Conservation (phyloP, 495 filamentous ascomycete species). For the Venustampulla echinocandica region DNA sequence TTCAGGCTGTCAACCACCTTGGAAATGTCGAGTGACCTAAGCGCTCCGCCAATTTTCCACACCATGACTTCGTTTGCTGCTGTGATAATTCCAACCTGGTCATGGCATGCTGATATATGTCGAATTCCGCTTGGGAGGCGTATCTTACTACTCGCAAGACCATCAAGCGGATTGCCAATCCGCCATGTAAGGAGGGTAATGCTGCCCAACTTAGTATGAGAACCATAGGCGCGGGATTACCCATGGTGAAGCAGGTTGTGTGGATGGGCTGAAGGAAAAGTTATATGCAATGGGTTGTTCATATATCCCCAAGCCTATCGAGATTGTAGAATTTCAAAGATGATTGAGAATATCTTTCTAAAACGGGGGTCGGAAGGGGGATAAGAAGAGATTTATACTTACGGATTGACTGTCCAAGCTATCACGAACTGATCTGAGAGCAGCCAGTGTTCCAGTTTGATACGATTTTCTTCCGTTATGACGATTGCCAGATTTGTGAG, state of each 20-base stretch:
- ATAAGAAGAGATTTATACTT: conserved; percentile 3
- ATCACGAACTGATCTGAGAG: conserved; percentile 16
- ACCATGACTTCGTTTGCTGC: conserved; percentile 6
- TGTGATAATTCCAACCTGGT: conserved; percentile 15
- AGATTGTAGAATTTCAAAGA: too few species aligned
- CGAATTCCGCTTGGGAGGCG: conserved; percentile 5
- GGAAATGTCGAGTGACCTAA: background rate
- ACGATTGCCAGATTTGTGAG: background rate
- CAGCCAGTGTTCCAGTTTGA: conserved; percentile 1
- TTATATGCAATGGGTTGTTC: too few species aligned
- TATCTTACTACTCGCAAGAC: too few species aligned
- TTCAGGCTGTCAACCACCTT: background rate
- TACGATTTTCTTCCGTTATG: conserved; percentile 10
- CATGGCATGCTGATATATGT: conserved; percentile 1
- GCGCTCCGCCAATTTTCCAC: conserved; percentile 15
- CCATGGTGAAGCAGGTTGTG: too few species aligned
- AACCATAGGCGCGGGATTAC: too few species aligned
- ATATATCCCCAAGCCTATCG: too few species aligned
- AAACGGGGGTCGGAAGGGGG: background rate
- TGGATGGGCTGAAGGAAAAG: too few species aligned
- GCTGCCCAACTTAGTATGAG: too few species aligned
- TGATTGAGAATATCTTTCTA: too few species aligned
- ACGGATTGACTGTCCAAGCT: conserved; percentile 1
- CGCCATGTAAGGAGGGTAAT: too few species aligned
- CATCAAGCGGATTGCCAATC: too few species aligned